These are phyloP conservation scores for Coleophoma eucalyptorum DNA, from an alignment of 2,329 filamentous ascomycete species.

Conservation along the genomic window DNA sequence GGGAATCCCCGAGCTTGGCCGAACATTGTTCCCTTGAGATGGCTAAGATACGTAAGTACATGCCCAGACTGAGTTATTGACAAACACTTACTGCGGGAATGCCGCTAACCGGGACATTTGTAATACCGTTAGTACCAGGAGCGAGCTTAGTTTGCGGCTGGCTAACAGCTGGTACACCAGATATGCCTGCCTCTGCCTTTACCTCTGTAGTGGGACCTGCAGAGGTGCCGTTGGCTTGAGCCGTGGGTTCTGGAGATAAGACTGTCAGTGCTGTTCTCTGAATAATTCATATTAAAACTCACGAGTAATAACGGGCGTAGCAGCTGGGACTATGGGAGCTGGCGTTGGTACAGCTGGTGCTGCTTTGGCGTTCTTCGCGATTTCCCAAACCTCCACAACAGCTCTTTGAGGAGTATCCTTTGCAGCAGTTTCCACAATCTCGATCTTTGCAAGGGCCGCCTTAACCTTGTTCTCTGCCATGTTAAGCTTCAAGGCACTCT, in stretches of 20 bases:
- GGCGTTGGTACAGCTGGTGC: constrained; percentile 11
- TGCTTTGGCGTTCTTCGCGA: constrained; percentile 68
- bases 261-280: neutral
- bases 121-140: constrained; percentile 13
- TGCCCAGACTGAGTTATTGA: too few species aligned
- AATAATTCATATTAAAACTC: too few species aligned
- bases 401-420: constrained; percentile 80
- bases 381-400: constrained; percentile 82
- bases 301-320: constrained; percentile 1
- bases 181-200: constrained; percentile 13
- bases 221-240: constrained; percentile 16
- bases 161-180: constrained; percentile 4
- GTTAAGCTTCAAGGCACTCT: constrained; percentile 69
- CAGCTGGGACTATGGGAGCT: constrained; percentile 6
- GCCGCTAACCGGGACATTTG: constrained; percentile 15
- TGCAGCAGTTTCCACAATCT: constrained; percentile 76
- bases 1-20: constrained; percentile 21
- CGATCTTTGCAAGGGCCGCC: constrained; percentile 65
- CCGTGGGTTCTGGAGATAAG: constrained; percentile 6
- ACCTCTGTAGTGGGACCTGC: constrained; percentile 8
- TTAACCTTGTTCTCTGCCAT: constrained; percentile 71
- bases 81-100: constrained; percentile 21
- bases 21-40: constrained; percentile 13
- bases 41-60: neutral
- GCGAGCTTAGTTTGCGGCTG: constrained; percentile 8